These are phyloP conservation scores for Thermoascus crustaceus DNA, from an alignment of 2,329 filamentous ascomycete genomes.

Conservation along the genomic window DNA sequence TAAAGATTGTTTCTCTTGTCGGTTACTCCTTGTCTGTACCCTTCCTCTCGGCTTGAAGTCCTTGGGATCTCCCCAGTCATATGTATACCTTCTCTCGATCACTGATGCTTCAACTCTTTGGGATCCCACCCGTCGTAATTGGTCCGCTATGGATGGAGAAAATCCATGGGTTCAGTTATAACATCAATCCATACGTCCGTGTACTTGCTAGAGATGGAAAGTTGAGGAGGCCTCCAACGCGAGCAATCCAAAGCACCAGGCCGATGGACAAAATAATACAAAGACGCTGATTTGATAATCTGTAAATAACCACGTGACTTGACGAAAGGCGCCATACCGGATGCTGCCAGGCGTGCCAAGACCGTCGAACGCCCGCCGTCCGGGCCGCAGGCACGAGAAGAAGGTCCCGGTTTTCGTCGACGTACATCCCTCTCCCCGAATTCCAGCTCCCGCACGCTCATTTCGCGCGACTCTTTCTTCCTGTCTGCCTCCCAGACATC, in stretches of 20 bases:
- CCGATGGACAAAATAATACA: no score
- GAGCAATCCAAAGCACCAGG: no score
- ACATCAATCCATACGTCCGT: no score
- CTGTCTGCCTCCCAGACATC: neutral
- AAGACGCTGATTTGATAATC: neutral
- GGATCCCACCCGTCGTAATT: no score
- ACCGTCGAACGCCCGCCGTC: constrained; percentile 1
- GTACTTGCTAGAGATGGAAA: no score
- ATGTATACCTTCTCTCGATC: no score
- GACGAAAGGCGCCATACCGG: neutral
- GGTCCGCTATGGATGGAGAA: no score
- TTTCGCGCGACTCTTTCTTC: neutral
- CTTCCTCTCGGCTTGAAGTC: constrained; percentile 2
- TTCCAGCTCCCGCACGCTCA: neutral
- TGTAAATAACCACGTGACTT: neutral
- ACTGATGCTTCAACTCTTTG: no score
- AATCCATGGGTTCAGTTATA: no score
- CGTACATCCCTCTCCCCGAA: neutral
- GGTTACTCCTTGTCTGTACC: neutral
- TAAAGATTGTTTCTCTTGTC: neutral
- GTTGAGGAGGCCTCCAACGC: no score
- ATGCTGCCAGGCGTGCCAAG: neutral
- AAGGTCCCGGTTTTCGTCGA: constrained; percentile 2
- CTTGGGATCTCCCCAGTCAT: no score
- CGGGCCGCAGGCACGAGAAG: constrained; percentile 1